A percentile compares a stretch with the other conserved stretches of the same genome.
These are phyloP conservation scores for Silene latifolia DNA, from an alignment of 148 eudicot genomes.

Conservation along the genomic window DNA sequence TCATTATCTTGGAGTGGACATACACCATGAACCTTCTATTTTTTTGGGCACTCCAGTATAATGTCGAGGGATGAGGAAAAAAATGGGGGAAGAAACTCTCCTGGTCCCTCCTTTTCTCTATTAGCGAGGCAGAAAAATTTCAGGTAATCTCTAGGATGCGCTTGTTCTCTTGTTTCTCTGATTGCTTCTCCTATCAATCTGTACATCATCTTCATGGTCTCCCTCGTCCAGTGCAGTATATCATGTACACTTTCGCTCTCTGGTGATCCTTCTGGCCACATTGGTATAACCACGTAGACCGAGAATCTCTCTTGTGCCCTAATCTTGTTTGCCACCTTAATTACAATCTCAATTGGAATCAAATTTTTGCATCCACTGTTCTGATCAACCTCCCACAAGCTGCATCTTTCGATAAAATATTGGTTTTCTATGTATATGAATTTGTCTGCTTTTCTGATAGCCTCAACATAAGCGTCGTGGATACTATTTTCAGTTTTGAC, in stretches of 20 bases:
- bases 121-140: slow-evolving; percentile 94
- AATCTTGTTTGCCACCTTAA: slow-evolving; percentile 70
- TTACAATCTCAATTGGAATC: slow-evolving; percentile 84
- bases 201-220: slow-evolving; percentile 89
- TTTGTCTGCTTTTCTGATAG: slow-evolving; percentile 72
- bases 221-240: slow-evolving; percentile 82
- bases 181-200: slow-evolving; percentile 65
- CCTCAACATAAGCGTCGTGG: slow-evolving; percentile 79
- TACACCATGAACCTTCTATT: slow-evolving; percentile 89
- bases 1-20: slow-evolving; percentile 96
- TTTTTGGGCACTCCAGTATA: slow-evolving; percentile 72
- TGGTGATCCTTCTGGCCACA: slow-evolving; percentile 97
- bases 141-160: slow-evolving; percentile 77
- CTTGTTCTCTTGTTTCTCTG: slow-evolving; percentile 44
- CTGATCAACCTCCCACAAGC: slow-evolving; percentile 66
- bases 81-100: slow-evolving; percentile 67
- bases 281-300: slow-evolving; percentile 74
- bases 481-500: slow-evolving; percentile 58
- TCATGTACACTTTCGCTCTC: slow-evolving; percentile 79
- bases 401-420: slow-evolving; percentile 80
- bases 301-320: slow-evolving; percentile 71
- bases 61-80: slow-evolving; percentile 65
- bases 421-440: slow-evolving; percentile 89
- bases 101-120: slow-evolving; percentile 53
- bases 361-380: slow-evolving; percentile 74